Percentiles rank a stretch among this genome's conserved stretches.
Evolutionary conservation across 352 stramenopile species (phyloP).

Genomic region (Phytophthora citricola): DNA sequence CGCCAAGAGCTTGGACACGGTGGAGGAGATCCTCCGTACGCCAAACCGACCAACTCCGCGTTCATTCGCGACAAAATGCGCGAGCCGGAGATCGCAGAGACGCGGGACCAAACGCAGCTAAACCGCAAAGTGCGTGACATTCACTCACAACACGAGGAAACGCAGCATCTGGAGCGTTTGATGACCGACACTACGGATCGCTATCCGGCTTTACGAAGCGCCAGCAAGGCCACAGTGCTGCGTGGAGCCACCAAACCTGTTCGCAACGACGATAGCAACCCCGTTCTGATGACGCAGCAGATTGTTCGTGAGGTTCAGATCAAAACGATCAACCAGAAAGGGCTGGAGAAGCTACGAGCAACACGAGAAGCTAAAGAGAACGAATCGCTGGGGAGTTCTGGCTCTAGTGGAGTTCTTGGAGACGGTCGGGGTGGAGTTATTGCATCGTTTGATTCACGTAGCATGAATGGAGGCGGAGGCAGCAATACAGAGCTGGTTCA

Average conservation of each 20-base stretch:
- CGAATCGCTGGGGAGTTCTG: constrained; percentile 34
- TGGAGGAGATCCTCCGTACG: constrained; percentile 77
- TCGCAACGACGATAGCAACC: constrained; percentile 67
- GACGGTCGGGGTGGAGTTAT: constrained; percentile 22
- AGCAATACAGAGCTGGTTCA: constrained; percentile 56
- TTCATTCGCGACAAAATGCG: constrained; percentile 90
- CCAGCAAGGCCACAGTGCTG: constrained; percentile 66
- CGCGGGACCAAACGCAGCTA: constrained; percentile 71
- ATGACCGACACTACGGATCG: constrained; percentile 59
- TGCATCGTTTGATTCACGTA: constrained; percentile 43
- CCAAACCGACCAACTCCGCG: constrained; percentile 81
- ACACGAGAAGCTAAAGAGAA: constrained; percentile 76
- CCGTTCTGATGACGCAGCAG: constrained; percentile 67
- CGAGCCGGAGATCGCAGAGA: constrained; percentile 72
- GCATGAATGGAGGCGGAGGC: constrained; percentile 24
- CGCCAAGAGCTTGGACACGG: constrained; percentile 32
- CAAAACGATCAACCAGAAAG: constrained; percentile 88
- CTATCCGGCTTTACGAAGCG: constrained; percentile 69
- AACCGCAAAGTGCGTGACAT: constrained; percentile 66
- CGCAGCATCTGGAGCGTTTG: constrained; percentile 83
- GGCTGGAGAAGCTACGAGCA: constrained; percentile 82
- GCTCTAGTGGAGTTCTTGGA: constrained; percentile 24
- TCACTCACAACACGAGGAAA: constrained; percentile 79
- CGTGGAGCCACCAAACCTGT: constrained; percentile 70
- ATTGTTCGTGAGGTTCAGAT: constrained; percentile 92